Evolutionary conservation across 1,284 basidiomycete genomes (phyloP).

Genomic region (Schizophyllum amplum): DNA sequence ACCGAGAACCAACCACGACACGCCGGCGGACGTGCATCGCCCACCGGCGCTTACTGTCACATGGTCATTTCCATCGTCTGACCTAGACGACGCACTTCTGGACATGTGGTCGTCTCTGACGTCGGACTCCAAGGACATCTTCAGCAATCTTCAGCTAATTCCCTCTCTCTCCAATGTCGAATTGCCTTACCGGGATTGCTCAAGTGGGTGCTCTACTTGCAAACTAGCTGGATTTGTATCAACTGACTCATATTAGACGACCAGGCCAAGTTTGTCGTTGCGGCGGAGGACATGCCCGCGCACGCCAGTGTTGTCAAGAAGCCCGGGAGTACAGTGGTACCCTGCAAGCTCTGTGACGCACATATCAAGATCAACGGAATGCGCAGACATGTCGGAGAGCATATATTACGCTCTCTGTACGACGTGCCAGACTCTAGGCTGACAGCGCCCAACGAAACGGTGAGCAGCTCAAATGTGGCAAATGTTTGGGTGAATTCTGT

Average conservation of each 20-base stretch:
- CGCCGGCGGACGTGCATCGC: too few relatives aligned
- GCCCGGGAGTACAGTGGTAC: conserved; percentile 1
- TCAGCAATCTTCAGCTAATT: too few relatives aligned
- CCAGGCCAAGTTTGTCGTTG: neutral
- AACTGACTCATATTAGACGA: neutral
- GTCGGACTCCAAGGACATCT: neutral
- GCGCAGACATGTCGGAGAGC: conserved; percentile 8
- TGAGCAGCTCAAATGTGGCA: neutral
- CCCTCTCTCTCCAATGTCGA: too few relatives aligned
- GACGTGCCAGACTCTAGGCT: neutral
- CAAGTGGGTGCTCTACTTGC: too few relatives aligned
- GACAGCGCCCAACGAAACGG: neutral
- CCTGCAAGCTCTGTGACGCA: conserved; percentile 4
- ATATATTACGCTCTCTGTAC: neutral
- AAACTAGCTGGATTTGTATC: neutral
- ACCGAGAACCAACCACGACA: too few relatives aligned
- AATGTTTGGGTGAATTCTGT: neutral
- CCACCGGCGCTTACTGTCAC: too few relatives aligned
- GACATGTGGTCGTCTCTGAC: too few relatives aligned
- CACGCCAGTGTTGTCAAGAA: conserved; percentile 2
- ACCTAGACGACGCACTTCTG: too few relatives aligned
- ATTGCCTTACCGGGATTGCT: too few relatives aligned
- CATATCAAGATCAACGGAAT: conserved; percentile 2
- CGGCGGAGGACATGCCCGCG: conserved; percentile 2
- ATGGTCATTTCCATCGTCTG: too few relatives aligned